Conservation (phyloP, 2,329 filamentous ascomycete genomes). For the Bipolaris victoriae region DNA sequence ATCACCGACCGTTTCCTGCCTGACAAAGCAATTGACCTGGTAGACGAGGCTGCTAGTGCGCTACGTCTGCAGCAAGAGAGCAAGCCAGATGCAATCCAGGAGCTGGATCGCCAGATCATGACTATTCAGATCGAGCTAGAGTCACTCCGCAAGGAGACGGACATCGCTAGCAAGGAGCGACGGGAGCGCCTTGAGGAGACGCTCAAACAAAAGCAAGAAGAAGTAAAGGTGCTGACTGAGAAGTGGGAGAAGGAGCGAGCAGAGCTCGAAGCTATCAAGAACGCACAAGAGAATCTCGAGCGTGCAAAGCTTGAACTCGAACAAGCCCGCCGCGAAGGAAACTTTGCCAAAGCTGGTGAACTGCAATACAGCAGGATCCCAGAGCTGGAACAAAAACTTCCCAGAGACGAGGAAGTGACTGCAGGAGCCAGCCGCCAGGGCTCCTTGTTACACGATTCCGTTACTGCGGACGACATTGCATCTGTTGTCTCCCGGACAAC, state of each 20-base stretch:
- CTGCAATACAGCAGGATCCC: conserved; percentile 89
- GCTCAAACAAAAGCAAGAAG: conserved; percentile 76
- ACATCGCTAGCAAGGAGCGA: conserved; percentile 85
- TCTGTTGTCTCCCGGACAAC: conserved; percentile 89
- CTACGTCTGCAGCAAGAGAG: conserved; percentile 93
- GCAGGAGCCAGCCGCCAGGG: conserved; percentile 48
- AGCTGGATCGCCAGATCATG: conserved; percentile 92
- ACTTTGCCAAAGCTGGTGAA: conserved; percentile 90
- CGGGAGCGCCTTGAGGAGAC: conserved; percentile 82
- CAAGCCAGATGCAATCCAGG: conserved; percentile 92
- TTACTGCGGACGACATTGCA: conserved; percentile 94
- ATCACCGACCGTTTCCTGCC: conserved; percentile 95
- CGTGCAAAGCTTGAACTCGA: conserved; percentile 84
- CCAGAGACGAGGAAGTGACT: conserved; percentile 67
- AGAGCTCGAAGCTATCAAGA: conserved; percentile 87
- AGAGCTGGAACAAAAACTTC: conserved; percentile 76
- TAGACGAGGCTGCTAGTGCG: conserved; percentile 93
- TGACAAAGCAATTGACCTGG: conserved; percentile 95
- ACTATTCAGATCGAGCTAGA: conserved; percentile 97
- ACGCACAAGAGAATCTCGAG: conserved; percentile 86
- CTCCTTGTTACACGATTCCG: conserved; percentile 85
- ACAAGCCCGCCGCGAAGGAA: conserved; percentile 81
- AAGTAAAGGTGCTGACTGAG: conserved; percentile 74
- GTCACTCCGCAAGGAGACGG: conserved; percentile 90
- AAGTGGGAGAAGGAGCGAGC: conserved; percentile 89